These are phyloP conservation scores for Chaetoscypha palmicola DNA, from an alignment of 2,329 filamentous ascomycete genomes.

Conservation along the genomic window DNA sequence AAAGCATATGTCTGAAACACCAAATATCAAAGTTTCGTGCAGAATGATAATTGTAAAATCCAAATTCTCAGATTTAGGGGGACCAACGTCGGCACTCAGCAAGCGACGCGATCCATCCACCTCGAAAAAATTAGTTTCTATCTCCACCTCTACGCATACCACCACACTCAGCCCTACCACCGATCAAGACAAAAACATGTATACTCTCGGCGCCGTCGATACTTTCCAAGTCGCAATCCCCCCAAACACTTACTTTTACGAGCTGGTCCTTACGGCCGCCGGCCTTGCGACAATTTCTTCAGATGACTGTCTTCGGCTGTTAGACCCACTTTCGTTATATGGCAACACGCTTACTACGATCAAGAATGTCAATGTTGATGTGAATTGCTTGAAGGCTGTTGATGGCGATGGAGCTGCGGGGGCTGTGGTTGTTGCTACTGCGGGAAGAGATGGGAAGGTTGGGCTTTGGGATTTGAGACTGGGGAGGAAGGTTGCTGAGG, in stretches of 20 bases:
- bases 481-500: no score
- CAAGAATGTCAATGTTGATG: conserved; percentile 50
- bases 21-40: no score
- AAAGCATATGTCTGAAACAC: no score
- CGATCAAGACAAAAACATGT: conserved; percentile 24
- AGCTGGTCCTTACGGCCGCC: conserved; percentile 30
- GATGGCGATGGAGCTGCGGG: conserved; percentile 38
- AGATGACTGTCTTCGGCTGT: conserved; percentile 60
- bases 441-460: conserved; percentile 64
- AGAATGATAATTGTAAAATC: no score
- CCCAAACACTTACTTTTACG: conserved; percentile 37
- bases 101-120: no score
- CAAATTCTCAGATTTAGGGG: no score
- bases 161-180: no score
- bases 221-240: conserved; percentile 25
- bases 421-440: conserved; percentile 53
- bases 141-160: no score
- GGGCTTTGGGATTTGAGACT: conserved; percentile 60
- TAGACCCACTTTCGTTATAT: conserved; percentile 54
- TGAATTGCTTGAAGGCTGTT: conserved; percentile 55
- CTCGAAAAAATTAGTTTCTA: no score
- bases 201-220: conserved; percentile 21
- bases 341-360: conserved; percentile 41
- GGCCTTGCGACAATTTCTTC: conserved; percentile 50
- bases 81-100: no score